These are phyloP conservation scores for Alternaria brassicicola DNA, from an alignment of 2,329 filamentous ascomycete genomes.

Conservation along the genomic window DNA sequence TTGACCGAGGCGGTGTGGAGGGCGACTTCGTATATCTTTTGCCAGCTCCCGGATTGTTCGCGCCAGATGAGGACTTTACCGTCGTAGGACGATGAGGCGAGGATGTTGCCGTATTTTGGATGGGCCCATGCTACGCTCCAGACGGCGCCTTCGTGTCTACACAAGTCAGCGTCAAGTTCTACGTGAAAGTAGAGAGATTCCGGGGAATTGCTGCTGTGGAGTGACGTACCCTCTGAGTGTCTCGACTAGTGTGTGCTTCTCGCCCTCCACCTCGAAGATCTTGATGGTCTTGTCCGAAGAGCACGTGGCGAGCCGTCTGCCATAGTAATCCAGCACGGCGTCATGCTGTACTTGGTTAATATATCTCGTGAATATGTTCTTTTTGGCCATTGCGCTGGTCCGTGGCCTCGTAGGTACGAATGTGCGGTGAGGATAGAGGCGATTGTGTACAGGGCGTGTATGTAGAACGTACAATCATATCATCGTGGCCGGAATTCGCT, in stretches of 20 bases:
- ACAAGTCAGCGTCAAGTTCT: slow-evolving; percentile 17
- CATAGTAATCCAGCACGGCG: slow-evolving; percentile 98
- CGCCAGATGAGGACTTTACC: slow-evolving; percentile 99
- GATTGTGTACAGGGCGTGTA: slow-evolving; percentile 1
- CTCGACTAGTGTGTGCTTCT: slow-evolving; percentile 86
- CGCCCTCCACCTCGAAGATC: slow-evolving; percentile 97
- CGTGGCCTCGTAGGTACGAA: slow-evolving; percentile 1
- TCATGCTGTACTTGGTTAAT: slow-evolving; percentile 72
- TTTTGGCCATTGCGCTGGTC: slow-evolving; percentile 14
- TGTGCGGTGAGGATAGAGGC: neutral
- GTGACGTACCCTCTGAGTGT: slow-evolving; percentile 84
- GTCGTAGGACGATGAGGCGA: slow-evolving; percentile 94
- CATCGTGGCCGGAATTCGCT: slow-evolving; percentile 89
- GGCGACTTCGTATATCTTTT: slow-evolving; percentile 89
- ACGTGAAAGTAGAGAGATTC: neutral
- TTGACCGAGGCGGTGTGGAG: slow-evolving; percentile 96
- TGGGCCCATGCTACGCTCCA: slow-evolving; percentile 98
- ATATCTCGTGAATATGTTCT: slow-evolving; percentile 39
- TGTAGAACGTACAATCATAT: slow-evolving; percentile 88
- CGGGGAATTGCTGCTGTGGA: neutral
- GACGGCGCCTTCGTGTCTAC: slow-evolving; percentile 92
- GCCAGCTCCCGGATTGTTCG: slow-evolving; percentile 69
- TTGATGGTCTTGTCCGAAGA: slow-evolving; percentile 99
- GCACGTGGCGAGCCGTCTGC: slow-evolving; percentile 92
- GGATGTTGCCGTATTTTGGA: slow-evolving; percentile 97